Base-by-base conservation (phyloP, 805 yeast genomes). In the Kockiozyma suomiensis region DNA sequence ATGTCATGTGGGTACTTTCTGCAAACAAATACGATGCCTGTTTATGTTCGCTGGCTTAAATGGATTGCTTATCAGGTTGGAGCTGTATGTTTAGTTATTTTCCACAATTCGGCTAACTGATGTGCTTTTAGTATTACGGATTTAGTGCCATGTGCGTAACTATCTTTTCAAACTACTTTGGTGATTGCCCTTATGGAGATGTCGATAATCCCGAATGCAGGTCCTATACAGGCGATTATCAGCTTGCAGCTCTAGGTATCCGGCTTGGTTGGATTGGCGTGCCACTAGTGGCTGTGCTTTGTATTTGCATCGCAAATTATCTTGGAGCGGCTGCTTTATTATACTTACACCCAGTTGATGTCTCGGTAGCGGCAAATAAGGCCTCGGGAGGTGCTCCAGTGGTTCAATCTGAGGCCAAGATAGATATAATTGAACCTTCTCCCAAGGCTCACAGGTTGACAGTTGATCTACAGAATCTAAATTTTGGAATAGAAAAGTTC, bases 21-120 rank as follows among this genome's bases (percentile, higher is more conserved):
- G 23, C 88, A 89, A 71, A 83, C 91, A 0, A 76, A 78, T 6
- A 79, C 82, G 0, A 80, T 89, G 84, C 96, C 96, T 0, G 96
- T 88, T 0, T 90, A 90, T 68, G 96, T 90, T 7, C 78, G 90
- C 37, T 90, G 97, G 97, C 80, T 86, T 4, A 88, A 86, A 70
- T 90, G 87, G 72, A 75, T 85, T 58, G 85, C 93, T 0, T 87
- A 82, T 70, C 78, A 86, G 59, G 63, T 55, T 23, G 10, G 59
- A 15, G 19, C 19, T 30, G 26, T 15, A 13, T n/a, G 17, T 10
- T 25, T 21, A 13, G 13, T 2, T 30, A 15, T 32, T 4, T 5
- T 19, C 15, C 5, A n/a, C 13, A 21, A 17, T 25, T 33, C 10
- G 12, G 12, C 21, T 38, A n/a, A 47, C 13, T 3, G 4, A 17